phyloP scores from a whole-genome alignment of 2,329 filamentous ascomycete species.

The Zalaria obscura region DNA sequence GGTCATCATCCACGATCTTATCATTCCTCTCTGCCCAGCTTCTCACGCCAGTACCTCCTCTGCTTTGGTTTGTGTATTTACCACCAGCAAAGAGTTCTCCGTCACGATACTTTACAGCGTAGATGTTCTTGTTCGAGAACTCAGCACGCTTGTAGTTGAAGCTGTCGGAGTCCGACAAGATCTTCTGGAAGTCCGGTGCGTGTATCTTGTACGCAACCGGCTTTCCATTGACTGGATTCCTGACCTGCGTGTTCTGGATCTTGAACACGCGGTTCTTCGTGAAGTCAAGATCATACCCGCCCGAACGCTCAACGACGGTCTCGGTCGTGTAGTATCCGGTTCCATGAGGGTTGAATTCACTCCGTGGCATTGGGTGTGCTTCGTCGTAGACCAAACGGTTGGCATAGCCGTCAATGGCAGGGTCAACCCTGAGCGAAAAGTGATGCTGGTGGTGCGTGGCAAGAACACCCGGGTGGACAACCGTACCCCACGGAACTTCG shows the following conservation, averaged over 20 bases:
- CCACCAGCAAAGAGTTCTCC: slow-evolving; percentile 47
- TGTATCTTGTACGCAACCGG: slow-evolving; percentile 37
- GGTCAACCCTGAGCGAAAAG: slow-evolving; percentile 41
- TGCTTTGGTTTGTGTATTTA: slow-evolving; percentile 46
- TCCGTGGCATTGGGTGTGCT: slow-evolving; percentile 44
- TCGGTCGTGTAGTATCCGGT: slow-evolving; percentile 33
- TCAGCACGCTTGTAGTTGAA: slow-evolving; percentile 44
- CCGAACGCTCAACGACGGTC: slow-evolving; percentile 33
- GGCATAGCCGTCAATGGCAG: slow-evolving; percentile 29
- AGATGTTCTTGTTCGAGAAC: slow-evolving; percentile 44
- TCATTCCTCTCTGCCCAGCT: slow-evolving; percentile 38
- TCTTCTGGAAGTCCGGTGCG: slow-evolving; percentile 35
- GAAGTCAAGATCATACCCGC: slow-evolving; percentile 34
- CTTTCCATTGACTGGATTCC: slow-evolving; percentile 33
- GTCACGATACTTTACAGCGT: slow-evolving; percentile 43
- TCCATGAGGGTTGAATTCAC: slow-evolving; percentile 40
- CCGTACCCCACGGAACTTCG: slow-evolving; percentile 51
- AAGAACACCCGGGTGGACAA: slow-evolving; percentile 55
- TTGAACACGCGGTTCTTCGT: slow-evolving; percentile 33
- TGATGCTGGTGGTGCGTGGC: slow-evolving; percentile 64
- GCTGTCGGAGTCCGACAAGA: slow-evolving; percentile 36
- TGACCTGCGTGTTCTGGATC: slow-evolving; percentile 30
- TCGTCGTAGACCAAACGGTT: slow-evolving; percentile 38
- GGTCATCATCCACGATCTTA: slow-evolving; percentile 39
- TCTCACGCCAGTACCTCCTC: slow-evolving; percentile 33